Base-by-base conservation (phyloP, 2,329 filamentous ascomycete species). In the Neofusicoccum parvum region DNA sequence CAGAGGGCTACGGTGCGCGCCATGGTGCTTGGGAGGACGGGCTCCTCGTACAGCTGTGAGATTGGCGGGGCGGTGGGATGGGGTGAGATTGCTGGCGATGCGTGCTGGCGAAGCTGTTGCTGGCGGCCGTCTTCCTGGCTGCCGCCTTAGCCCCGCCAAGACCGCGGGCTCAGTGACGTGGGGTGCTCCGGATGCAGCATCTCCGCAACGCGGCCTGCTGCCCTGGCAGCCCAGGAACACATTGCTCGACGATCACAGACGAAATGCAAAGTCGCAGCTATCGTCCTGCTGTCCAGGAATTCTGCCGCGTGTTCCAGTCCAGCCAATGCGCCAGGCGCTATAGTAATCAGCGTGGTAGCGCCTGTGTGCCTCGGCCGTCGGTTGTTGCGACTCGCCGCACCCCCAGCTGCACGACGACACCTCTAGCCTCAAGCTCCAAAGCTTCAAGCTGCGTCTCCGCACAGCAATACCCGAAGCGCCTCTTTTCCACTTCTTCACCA, bases 1-100 rank as follows among this genome's bases (percentile, higher is more conserved):
- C 91, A 88, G 78, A 90, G 81, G 65, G 92, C 89, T 74, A 97
- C 84, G 74, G 88, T 88, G 72, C 86, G 87, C 72, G 87, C 84
- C 87, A 92, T 91, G 78, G 75, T 83, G 64, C 65, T 73, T 53
- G 49, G 15, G 11, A 39, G 56, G 32, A n/a, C 15, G 67, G 66
- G 64, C 27, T 15, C 17, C 56, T 48, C 56, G 54, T 48, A 27
- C 54, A 46, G 54, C 27, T 3, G 23, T 27, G 41, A 34, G 23
- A 59, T 34, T 45, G 54, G 7, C 41, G 15, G 20, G 37, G 45
- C 43, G 51, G 36, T 23, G 12, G 32, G 45, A 58, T 48, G 56
- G n/a, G 39, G 7, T 36, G 56, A 37, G 56, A 32, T 32, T 63
- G 34, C 15, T 62, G 51, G 67, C 15, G 43, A 32, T 2, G 32